These are phyloP conservation scores for Geranium brycei DNA, from an alignment of 345 rosid species.

Conservation along the genomic window DNA sequence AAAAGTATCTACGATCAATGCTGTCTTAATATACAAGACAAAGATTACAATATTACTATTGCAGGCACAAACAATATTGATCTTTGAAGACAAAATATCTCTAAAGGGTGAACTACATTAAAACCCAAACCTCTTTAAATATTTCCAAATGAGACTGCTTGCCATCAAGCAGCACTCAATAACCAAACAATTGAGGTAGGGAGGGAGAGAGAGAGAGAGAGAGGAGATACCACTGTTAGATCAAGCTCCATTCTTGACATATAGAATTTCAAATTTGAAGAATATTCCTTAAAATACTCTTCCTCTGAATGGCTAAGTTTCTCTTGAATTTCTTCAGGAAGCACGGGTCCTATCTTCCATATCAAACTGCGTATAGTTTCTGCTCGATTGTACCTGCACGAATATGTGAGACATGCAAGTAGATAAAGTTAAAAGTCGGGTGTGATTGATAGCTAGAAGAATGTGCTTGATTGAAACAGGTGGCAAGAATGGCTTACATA, in stretches of 20 bases:
- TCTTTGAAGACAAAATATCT: too few species aligned
- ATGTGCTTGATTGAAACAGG: neutral
- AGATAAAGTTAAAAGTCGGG: neutral
- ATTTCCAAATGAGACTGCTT: too few species aligned
- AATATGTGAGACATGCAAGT: neutral
- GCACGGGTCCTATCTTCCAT: slow-evolving; percentile 67
- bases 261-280: neutral
- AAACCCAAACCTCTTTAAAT: too few species aligned
- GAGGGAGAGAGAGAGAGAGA: too few species aligned
- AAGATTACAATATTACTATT: too few species aligned
- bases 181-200: too few species aligned
- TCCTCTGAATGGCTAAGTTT: slow-evolving; percentile 60
- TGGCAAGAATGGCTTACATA: slow-evolving; percentile 24
- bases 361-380: slow-evolving; percentile 58
- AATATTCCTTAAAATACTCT: slow-evolving; percentile 19
- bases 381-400: slow-evolving; percentile 63
- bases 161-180: too few species aligned
- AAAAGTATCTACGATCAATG: too few species aligned
- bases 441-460: too few species aligned
- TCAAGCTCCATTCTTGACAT: slow-evolving; percentile 1
- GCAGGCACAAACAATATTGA: too few species aligned
- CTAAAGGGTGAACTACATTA: too few species aligned
- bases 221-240: neutral
- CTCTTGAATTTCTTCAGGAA: slow-evolving; percentile 62
- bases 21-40: too few species aligned